Base-by-base conservation (phyloP, 371 early-diverging fungal genomes). In the Circinella minor region DNA sequence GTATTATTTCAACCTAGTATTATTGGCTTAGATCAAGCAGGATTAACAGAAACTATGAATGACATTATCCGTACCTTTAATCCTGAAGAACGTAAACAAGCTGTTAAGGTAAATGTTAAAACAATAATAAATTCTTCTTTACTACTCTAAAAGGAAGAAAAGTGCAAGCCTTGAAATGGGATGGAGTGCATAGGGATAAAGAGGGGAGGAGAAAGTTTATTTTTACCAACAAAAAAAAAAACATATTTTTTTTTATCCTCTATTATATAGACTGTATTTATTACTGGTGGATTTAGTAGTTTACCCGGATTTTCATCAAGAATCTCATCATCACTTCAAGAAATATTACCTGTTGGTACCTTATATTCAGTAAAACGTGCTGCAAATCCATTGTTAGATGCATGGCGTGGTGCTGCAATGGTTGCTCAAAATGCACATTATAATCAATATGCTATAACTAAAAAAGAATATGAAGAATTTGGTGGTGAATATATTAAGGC, bases 11-110 rank as follows among this genome's bases (percentile, higher is more conserved):
- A 95, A 48, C 97, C 97, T 4, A 84, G 85, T 14, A 90, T 96
- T 43, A 79, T 92, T 60, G 97, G 97, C 8, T 77, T 95, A 11
- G 96, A 96, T 74, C 94, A 96, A 75, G 92, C 95, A 1, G 96
- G 96, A 3, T 71, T 96, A 18, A 77, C 91, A 0, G 96, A 96
- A 75, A 89, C 89, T 3, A 69, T 95, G 38, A 81, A 88, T 27
- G 90, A 91, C 68, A 81, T 94, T 5, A 75, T 95, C 8, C 85
- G 81, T 47, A 84, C 88, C 1, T 86, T 93, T 73, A 84, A 86
- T 66, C 64, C 72, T 10, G 75, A 69, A 63, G 79, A 81, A 59
- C 80, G 82, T 63, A 73, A 78, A 17, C 78, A 81, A 4, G 74
- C 86, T 39, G 80, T 81, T 62, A 76, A 87, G 80, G 87, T 87